Base-by-base conservation (phyloP, 1,284 basidiomycete species). In the Naganishia liquefaciens region DNA sequence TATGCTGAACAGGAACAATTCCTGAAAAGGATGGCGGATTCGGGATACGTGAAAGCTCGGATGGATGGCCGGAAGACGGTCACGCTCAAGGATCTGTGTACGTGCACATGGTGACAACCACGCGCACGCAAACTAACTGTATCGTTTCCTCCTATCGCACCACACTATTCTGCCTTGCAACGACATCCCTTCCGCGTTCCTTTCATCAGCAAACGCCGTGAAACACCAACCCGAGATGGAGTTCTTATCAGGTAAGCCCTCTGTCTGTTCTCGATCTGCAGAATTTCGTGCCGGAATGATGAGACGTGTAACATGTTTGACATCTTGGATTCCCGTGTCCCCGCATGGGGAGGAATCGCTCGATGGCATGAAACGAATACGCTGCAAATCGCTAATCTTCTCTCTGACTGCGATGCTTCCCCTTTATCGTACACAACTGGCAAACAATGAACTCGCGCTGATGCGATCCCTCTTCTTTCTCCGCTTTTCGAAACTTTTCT, bases 21-120 rank as follows among this genome's bases (percentile, higher is more conserved):
- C 60, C 72, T 81, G 68, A 74, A 76, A 64, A 75, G 77, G 69
- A 74, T 80, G 58, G 77, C 80, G 70, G 75, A 78, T 58, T 75
- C 78, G 40, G 76, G 76, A 2, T 78, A 77, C 52, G 76, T 75
- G 3, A 76, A 76, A 53, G 80, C 80, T 5, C 68, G 79, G 40
- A 67, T 80, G 37, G 77, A 80, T 43, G 76, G 77, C 52, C 70
- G 79, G 21, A 78, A 77, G 57, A 72, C 75, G 17, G 74, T 81
- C 39, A 77, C 77, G 57, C 77, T 80, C 62, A 76, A 76, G 61
- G 79, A 81, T 70, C 70, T 81, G 64, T 44, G 64, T 65, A 52
- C 13, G 64, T 43, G 42, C 11, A n/a, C 40, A 47, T 53, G 46
- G 46, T 64, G 42, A 43, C 23, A 25, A 37, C 49, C 2, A 49